Conservation (phyloP, 352 stramenopile genomes). For the Pythium chondricola region DNA sequence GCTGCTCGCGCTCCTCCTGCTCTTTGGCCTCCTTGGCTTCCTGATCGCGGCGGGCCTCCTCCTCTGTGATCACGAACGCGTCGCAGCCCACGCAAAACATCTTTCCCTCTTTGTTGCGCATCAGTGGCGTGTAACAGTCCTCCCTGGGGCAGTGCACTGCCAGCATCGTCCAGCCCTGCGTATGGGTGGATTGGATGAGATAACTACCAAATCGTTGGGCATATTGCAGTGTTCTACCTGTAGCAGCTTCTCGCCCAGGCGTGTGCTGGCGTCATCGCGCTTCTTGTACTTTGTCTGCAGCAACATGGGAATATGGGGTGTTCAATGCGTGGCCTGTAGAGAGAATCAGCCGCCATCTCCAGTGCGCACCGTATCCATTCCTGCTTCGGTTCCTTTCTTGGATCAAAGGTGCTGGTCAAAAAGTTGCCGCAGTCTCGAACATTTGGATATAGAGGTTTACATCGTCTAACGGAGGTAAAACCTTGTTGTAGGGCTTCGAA, state of each 20-base stretch:
- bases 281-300: conserved; percentile 39
- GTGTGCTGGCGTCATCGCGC: conserved; percentile 66
- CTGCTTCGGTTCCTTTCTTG: background rate
- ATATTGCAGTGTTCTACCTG: conserved; percentile 46
- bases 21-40: conserved; percentile 30
- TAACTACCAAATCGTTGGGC: no score
- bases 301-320: background rate
- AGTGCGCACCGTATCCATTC: conserved; percentile 6
- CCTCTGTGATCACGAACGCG: conserved; percentile 68
- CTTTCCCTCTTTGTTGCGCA: conserved; percentile 71
- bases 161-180: conserved; percentile 73
- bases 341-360: background rate
- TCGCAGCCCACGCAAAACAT: conserved; percentile 78
- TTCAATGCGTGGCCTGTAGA: background rate
- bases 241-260: conserved; percentile 77
- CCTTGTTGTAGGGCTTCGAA: no score
- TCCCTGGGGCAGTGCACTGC: conserved; percentile 54
- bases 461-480: conserved; percentile 2
- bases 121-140: conserved; percentile 71
- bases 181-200: background rate
- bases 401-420: no score
- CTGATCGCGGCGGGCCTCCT: conserved; percentile 54
- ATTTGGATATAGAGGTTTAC: no score
- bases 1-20: conserved; percentile 17
- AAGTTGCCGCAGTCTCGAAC: conserved; percentile 4